phyloP scores from a whole-genome alignment of 108 stramenopile genomes.

The Nitzschia sp. region DNA sequence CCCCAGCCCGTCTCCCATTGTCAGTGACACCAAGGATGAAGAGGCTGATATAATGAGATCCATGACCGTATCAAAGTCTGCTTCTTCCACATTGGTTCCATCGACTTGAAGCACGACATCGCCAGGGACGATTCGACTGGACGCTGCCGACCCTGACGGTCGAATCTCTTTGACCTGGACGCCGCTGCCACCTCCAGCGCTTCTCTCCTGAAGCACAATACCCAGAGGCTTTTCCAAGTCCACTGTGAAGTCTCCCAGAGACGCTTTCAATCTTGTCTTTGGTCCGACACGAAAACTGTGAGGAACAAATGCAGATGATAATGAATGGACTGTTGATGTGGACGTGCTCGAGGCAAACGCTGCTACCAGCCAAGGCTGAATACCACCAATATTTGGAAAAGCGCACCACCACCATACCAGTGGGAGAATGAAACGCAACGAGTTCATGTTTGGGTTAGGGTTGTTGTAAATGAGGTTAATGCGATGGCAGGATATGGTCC shows the following conservation, averaged over 20 bases:
- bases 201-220: conserved; percentile 40
- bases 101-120: conserved; percentile 24
- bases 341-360: too few relatives aligned
- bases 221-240: conserved; percentile 37
- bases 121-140: conserved; percentile 20
- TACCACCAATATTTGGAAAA: too few relatives aligned
- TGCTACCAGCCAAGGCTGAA: too few relatives aligned
- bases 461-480: too few relatives aligned
- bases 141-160: conserved; percentile 19
- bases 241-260: conserved; percentile 38
- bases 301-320: too few relatives aligned
- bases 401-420: too few relatives aligned
- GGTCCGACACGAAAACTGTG: too few relatives aligned
- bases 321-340: too few relatives aligned
- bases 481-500: too few relatives aligned
- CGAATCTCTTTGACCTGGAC: conserved; percentile 30
- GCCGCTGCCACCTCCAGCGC: conserved; percentile 9
- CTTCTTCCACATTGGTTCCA: conserved; percentile 20
- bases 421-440: too few relatives aligned
- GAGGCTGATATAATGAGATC: conserved; percentile 21
- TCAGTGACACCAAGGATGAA: neutral
- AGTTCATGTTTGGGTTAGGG: too few relatives aligned
- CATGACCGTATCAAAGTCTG: conserved; percentile 45
- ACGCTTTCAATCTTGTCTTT: too few relatives aligned
- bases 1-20: conserved; percentile 37